Evolutionary conservation across 2,329 filamentous ascomycete species (phyloP).

Genomic region (Fusarium odoratissimum): DNA sequence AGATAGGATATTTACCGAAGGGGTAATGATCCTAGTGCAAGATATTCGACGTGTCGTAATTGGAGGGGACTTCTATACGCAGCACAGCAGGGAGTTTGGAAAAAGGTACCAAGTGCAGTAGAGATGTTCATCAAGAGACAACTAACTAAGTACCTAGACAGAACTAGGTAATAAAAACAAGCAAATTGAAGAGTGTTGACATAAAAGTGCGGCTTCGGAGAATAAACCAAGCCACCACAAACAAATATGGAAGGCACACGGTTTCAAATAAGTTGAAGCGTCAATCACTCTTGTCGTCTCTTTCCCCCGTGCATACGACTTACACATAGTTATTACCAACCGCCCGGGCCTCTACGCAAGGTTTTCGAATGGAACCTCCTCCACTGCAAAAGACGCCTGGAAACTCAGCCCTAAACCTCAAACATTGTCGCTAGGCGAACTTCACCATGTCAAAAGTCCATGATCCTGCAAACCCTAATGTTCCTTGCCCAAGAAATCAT

Average conservation of each 20-base stretch:
- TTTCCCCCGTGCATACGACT: conserved; percentile 12
- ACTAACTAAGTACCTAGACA: background rate
- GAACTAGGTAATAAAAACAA: background rate
- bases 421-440: conserved; percentile 1
- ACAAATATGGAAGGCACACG: conserved; percentile 15
- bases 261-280: background rate
- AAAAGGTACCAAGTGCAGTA: conserved; percentile 3
- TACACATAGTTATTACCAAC: conserved; percentile 12
- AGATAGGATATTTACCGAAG: conserved; percentile 31
- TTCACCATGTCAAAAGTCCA: background rate
- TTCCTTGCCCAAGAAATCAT: conserved; percentile 1
- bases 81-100: background rate
- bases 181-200: background rate
- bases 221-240: conserved; percentile 26
- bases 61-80: background rate
- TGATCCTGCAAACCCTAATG: background rate
- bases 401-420: conserved; percentile 11
- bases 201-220: conserved; percentile 8
- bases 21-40: conserved; percentile 29
- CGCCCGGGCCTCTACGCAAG: conserved; percentile 1
- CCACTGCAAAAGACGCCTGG: background rate
- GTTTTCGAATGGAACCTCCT: background rate
- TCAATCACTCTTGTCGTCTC: conserved; percentile 8
- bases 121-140: background rate
- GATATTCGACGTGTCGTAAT: conserved; percentile 16